Conservation (phyloP, 805 yeast species). For the Ogataea wickerhamii region DNA sequence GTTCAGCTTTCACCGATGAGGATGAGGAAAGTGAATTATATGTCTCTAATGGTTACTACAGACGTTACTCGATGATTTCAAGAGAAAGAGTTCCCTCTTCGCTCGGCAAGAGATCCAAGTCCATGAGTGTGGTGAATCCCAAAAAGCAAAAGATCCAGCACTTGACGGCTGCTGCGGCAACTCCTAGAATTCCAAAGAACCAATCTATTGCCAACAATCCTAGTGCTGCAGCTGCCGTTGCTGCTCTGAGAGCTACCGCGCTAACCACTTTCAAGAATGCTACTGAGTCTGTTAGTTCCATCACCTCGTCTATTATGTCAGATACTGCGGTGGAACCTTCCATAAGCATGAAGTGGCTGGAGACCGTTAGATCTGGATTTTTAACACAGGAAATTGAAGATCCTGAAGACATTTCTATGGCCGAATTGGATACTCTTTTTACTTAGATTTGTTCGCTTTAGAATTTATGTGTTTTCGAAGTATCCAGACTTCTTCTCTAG, state of each 20-base stretch:
- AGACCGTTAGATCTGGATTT: slow-evolving; percentile 73
- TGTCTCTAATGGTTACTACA: slow-evolving; percentile 23
- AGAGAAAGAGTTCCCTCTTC: slow-evolving; percentile 39
- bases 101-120: slow-evolving; percentile 55
- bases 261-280: slow-evolving; percentile 44
- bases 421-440: slow-evolving; percentile 58
- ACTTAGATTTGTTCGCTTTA: slow-evolving; percentile 13
- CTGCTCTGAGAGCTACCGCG: slow-evolving; percentile 69
- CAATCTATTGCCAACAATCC: slow-evolving; percentile 52
- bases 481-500: slow-evolving; percentile 6
- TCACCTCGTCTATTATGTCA: slow-evolving; percentile 32
- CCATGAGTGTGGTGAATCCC: slow-evolving; percentile 54
- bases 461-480: neutral
- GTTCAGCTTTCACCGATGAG: slow-evolving; percentile 32
- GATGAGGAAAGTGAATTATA: slow-evolving; percentile 33
- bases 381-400: slow-evolving; percentile 71
- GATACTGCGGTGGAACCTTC: slow-evolving; percentile 34
- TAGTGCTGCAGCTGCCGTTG: slow-evolving; percentile 69
- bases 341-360: slow-evolving; percentile 61
- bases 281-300: slow-evolving; percentile 35
- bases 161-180: slow-evolving; percentile 77
- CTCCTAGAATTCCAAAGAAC: slow-evolving; percentile 71
- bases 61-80: slow-evolving; percentile 33
- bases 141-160: slow-evolving; percentile 44
- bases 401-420: slow-evolving; percentile 74